Evolutionary conservation across 23 red algal genomes (phyloP).

Genomic region (Gracilaria gracilis): DNA sequence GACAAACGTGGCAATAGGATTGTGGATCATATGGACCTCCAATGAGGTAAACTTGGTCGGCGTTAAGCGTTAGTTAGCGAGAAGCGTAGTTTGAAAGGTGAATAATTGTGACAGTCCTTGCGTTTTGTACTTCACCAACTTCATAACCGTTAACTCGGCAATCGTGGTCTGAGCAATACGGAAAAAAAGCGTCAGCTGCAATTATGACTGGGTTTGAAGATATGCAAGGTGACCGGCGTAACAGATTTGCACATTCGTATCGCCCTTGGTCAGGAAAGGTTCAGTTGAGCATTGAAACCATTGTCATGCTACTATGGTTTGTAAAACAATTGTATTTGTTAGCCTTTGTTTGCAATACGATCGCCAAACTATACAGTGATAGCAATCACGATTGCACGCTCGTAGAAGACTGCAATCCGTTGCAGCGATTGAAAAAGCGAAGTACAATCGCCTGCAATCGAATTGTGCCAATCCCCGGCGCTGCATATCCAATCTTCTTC

Average conservation of each 20-base stretch:
- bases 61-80: background rate
- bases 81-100: background rate
- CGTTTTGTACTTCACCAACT: background rate
- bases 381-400: no score
- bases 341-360: no score
- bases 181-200: background rate
- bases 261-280: no score
- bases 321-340: no score
- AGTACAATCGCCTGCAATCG: no score
- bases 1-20: background rate
- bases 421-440: no score
- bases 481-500: no score
- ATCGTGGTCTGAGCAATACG: background rate
- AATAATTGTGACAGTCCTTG: background rate
- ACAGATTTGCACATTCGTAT: slow-evolving; percentile 10
- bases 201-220: slow-evolving; percentile 7
- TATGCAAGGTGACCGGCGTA: background rate
- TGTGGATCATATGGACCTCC: background rate
- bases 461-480: no score
- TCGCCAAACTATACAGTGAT: no score
- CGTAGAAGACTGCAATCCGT: no score
- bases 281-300: no score
- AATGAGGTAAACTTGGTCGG: background rate
- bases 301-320: no score
- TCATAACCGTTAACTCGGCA: background rate